Evolutionary conservation across 805 yeast species (phyloP).

Genomic region (Candida coleopterorum): DNA sequence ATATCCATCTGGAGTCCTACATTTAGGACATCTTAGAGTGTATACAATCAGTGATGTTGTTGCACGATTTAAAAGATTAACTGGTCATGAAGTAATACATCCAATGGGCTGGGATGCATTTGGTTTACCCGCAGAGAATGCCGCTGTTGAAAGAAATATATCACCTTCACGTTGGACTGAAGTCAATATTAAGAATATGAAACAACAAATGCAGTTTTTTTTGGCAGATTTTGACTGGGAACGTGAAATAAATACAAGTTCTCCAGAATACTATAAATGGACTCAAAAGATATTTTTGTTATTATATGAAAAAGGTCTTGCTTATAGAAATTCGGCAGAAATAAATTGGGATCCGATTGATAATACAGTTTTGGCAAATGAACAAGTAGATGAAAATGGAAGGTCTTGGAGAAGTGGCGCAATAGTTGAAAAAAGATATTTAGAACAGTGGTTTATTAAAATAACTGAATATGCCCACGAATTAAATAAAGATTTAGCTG

Average conservation of each 20-base stretch:
- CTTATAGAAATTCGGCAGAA: constrained; percentile 80
- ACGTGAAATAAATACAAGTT: constrained; percentile 79
- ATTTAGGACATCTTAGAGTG: constrained; percentile 92
- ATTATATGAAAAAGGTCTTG: constrained; percentile 70
- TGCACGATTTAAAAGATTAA: constrained; percentile 70
- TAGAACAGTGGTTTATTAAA: constrained; percentile 92
- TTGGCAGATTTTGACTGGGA: constrained; percentile 92
- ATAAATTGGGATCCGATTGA: constrained; percentile 99
- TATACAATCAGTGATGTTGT: constrained; percentile 86
- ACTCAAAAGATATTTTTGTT: constrained; percentile 83
- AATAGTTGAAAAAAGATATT: constrained; percentile 69
- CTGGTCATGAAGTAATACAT: constrained; percentile 76
- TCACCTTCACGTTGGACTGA: constrained; percentile 83
- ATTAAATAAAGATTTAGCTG: constrained; percentile 58
- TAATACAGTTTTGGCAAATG: constrained; percentile 88
- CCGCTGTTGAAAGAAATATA: constrained; percentile 82
- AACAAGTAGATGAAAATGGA: constrained; percentile 90
- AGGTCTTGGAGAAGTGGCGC: constrained; percentile 98
- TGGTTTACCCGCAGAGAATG: constrained; percentile 97
- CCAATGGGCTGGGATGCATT: constrained; percentile 99
- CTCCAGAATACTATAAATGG: constrained; percentile 85
- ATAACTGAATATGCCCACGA: constrained; percentile 77
- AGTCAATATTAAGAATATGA: constrained; percentile 79
- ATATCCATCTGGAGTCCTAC: constrained; percentile 89
- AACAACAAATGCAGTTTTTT: constrained; percentile 72